These are phyloP conservation scores for Mucor circinelloides DNA, from an alignment of 371 early-diverging fungal genomes.

Conservation along the genomic window DNA sequence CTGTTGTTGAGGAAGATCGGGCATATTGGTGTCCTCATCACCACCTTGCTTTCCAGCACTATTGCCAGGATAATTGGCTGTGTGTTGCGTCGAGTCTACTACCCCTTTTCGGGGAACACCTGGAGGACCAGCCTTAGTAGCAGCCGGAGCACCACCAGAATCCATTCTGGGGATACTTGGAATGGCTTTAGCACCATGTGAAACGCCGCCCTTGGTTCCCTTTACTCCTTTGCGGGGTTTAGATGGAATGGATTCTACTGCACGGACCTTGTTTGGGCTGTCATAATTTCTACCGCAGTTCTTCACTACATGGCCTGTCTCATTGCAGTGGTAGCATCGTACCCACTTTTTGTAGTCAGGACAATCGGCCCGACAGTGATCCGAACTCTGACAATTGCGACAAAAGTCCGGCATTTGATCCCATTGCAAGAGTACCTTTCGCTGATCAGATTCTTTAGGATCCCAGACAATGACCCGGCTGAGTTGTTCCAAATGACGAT, in stretches of 20 bases:
- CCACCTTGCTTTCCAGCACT: no score
- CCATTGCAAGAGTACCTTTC: neutral
- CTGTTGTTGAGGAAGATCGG: no score
- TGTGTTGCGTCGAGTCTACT: no score
- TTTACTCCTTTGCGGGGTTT: neutral
- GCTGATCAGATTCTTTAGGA: neutral
- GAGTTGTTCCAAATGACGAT: neutral
- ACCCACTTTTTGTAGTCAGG: neutral
- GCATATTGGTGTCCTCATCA: no score
- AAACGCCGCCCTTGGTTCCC: no score
- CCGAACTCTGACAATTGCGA: neutral
- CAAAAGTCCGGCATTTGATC: neutral
- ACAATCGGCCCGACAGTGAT: neutral
- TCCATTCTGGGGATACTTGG: no score
- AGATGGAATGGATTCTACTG: neutral
- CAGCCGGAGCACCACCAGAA: no score
- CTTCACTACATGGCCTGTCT: neutral
- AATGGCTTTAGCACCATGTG: no score
- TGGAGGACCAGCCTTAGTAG: no score
- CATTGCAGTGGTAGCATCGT: neutral
- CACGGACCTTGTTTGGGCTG: neutral
- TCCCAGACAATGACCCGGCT: neutral
- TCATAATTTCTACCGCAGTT: neutral
- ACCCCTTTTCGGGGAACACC: no score
- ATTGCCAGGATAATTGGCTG: no score